Evolutionary conservation across 148 eudicot species (phyloP), one percentile per base, ranked within the genome.

Genomic region (Chenopodium formosanum): DNA sequence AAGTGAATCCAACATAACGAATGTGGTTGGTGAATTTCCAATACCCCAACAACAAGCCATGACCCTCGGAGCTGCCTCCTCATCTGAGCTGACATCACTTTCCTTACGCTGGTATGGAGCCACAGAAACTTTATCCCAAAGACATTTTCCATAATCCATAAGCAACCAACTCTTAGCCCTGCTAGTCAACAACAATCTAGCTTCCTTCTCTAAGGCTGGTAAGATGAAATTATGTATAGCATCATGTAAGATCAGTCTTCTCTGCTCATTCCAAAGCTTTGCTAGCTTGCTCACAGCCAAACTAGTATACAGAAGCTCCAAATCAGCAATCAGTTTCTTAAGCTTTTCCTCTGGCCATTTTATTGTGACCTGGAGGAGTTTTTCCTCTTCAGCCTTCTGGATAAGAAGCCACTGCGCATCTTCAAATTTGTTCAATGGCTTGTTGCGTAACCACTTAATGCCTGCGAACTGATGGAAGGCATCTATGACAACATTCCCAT

Each of bases 11-110:
- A 97, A 82, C 99, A 97, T 94, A 83, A 94, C 99, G 82, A 97
- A 94, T 40, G 98, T 94, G 52, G 92, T 94, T 37, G 94, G 80
- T 63, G 99, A 97, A 83, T 91, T 94, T 80, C 98, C 98, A 58
- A 91, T 91, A 22, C 98, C 98, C 98, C 97, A 97, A 82, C 99
- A 97, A 85, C 99, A 97, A 79, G 98, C 97, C 99, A 97, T 94
- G 67, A 97, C 97, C 89, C 99, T 90, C 0, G 98, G 98, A 78
- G 98, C 98, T 74, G 88, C 89, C 78, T 92, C 98, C 70, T 92
- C 98, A 65, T 97, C 98, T 22, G 95, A 87, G 82, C 69, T 85
- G 9, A 74, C 44, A 85, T 97, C 91, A 79, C 77, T 85, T 76
- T 91, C 98, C 83, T 91, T 97, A 14, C 95, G 88, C 85, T 90